Evolutionary conservation across 495 filamentous ascomycete species (phyloP).

Genomic region (Penicillium parvum): DNA sequence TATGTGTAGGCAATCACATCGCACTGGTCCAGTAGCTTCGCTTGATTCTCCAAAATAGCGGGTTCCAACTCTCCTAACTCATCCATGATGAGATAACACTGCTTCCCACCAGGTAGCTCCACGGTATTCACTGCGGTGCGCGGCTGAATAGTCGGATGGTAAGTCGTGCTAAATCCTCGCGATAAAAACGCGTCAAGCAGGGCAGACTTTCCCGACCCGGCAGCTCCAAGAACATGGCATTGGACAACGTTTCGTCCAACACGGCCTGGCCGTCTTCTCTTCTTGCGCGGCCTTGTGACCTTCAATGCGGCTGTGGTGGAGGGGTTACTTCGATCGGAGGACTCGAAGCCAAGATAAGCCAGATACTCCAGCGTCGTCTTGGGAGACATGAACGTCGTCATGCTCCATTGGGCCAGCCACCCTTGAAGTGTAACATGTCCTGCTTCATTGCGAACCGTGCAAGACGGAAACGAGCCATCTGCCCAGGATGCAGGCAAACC

Average conservation of each 20-base stretch:
- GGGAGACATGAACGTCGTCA: conserved; percentile 96
- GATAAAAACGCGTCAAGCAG: conserved; percentile 88
- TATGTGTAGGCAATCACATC: conserved; percentile 94
- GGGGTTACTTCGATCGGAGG: conserved; percentile 57
- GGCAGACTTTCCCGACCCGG: conserved; percentile 80
- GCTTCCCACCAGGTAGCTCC: conserved; percentile 90
- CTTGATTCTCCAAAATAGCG: conserved; percentile 86
- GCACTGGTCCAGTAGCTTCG: conserved; percentile 85
- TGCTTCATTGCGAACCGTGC: conserved; percentile 90
- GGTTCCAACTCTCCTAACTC: conserved; percentile 95
- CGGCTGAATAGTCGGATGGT: conserved; percentile 91
- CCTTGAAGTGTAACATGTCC: conserved; percentile 94
- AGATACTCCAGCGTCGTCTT: conserved; percentile 93
- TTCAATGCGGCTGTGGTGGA: conserved; percentile 80
- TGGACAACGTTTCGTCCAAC: conserved; percentile 96
- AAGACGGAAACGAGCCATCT: conserved; percentile 89
- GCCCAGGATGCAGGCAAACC: conserved; percentile 82
- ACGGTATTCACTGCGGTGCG: conserved; percentile 93
- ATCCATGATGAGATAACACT: conserved; percentile 93
- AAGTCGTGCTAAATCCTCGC: conserved; percentile 77
- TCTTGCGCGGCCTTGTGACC: conserved; percentile 84
- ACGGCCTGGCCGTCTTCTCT: conserved; percentile 69
- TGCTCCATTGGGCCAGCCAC: conserved; percentile 98
- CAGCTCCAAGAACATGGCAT: conserved; percentile 85
- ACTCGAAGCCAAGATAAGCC: conserved; percentile 86